Evolutionary conservation across 805 yeast species (phyloP).

Genomic region (Starmerella tilneyi): DNA sequence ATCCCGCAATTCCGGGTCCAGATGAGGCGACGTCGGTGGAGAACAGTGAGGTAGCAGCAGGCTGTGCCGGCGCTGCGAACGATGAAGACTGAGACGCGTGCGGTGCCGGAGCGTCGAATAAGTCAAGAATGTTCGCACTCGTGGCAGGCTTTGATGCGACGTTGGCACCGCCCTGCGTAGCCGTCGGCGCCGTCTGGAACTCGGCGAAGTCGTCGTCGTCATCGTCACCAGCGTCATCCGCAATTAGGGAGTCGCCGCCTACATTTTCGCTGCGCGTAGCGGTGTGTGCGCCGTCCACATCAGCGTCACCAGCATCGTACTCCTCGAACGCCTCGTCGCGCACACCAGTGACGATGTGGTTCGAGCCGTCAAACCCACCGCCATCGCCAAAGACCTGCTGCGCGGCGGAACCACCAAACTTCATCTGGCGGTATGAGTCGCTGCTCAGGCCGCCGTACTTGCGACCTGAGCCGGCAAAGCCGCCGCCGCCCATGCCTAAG

Average conservation of each 20-base stretch:
- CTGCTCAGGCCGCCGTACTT: conserved; percentile 33
- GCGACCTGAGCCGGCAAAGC: conserved; percentile 30
- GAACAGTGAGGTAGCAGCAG: conserved; percentile 2
- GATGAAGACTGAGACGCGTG: too few relatives aligned
- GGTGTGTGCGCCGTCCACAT: background rate
- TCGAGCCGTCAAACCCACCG: conserved; percentile 33
- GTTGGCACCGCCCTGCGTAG: conserved; percentile 28
- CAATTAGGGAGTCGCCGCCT: background rate
- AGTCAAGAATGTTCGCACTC: conserved; percentile 22
- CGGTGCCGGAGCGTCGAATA: conserved; percentile 22
- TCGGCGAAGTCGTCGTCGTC: conserved; percentile 55
- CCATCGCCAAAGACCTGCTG: conserved; percentile 36
- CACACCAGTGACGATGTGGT: conserved; percentile 28
- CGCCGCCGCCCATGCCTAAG: conserved; percentile 34
- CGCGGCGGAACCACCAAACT: conserved; percentile 31
- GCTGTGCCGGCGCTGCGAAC: background rate
- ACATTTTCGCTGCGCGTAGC: background rate
- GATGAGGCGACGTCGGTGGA: background rate
- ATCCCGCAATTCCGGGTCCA: conserved; percentile 3
- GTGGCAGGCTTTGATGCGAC: conserved; percentile 20
- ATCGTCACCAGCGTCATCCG: conserved; percentile 27
- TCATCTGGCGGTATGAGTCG: conserved; percentile 20
- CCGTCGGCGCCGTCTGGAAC: conserved; percentile 47
- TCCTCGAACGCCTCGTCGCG: conserved; percentile 35
- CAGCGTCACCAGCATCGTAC: conserved; percentile 27